Base-by-base conservation (phyloP, 176 grass and related monocot species). In the Tuctoria greenei region DNA sequence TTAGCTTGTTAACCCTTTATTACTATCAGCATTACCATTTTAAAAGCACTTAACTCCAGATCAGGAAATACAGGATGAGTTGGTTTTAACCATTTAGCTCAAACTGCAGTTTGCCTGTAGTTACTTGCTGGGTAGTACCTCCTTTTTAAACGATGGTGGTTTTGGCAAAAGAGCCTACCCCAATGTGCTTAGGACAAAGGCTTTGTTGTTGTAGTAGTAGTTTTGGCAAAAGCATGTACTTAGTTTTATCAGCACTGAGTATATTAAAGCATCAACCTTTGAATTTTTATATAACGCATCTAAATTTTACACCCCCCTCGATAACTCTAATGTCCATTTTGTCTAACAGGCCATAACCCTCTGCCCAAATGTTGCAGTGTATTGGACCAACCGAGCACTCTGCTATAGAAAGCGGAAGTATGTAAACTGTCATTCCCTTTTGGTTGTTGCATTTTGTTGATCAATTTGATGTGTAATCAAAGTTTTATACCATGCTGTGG, bases 321-420 rank as follows among this genome's bases (percentile, higher is more conserved):
- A 59, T 82, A 67, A 88, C 61, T 79, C 64, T 8, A 52, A 16
- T 86, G 34, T 42, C 26, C 63, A 73, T 74, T 97, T 71, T 79
- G 50, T 60, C 76, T 86, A 37, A 82, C 87, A 97, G 94, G 95
- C 95, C 65, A 97, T 97, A 49, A 78, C 75, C 56, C 86, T 93
- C 10, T 90, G 88, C 76, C 88, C 85, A 55, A 83, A 83, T 69
- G 82, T 93, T 62, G 79, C 88, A 13, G 82, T 91, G 26, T 97
- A 92, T 66, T 93, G 81, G 91, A 88, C 86, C 46, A 97, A 93
- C 82, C 84, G 86, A 71, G 91, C 91, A 55, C 82, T 97, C 44
- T 97, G 91, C 81, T 92, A 89, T 77, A 91, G 83, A 84, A 97
- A 74, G 75, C 78, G 84, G 51, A 97, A 85, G 93, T 97, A 6